These are phyloP conservation scores for Camellia oleifera DNA, from an alignment of 179 eudicot species.

Conservation along the genomic window DNA sequence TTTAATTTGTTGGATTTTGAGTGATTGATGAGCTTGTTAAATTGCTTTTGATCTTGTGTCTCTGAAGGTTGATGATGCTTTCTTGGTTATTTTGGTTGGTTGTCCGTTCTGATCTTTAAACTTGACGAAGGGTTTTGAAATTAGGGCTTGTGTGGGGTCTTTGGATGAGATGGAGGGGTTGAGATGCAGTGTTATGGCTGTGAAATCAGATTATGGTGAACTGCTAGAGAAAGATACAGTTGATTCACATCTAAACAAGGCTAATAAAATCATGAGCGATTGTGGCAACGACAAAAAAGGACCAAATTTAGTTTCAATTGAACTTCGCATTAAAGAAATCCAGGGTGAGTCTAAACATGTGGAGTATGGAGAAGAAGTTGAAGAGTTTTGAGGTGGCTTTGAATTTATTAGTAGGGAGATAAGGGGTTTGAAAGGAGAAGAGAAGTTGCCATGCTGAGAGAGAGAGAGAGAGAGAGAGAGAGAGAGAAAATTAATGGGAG, in stretches of 20 bases:
- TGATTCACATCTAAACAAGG: not conserved
- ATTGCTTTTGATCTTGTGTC: not conserved
- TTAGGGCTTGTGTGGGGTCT: conserved; percentile 6
- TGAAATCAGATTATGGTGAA: not conserved
- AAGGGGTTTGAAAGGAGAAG: too few species aligned
- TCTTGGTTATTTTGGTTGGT: not conserved
- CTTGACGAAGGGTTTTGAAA: not conserved
- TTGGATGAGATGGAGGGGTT: conserved; percentile 44
- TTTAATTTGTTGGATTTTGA: conserved; percentile 6
- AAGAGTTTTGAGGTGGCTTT: not conserved
- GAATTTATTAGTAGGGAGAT: too few species aligned
- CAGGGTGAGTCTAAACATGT: not conserved
- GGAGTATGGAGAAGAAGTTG: not conserved
- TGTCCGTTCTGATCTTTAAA: not conserved
- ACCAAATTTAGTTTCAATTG: conserved; percentile 11
- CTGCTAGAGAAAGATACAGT: not conserved
- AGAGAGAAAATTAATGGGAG: too few species aligned
- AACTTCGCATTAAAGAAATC: not conserved
- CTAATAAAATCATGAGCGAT: not conserved
- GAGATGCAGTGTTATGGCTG: conserved; percentile 37
- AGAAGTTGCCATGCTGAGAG: too few species aligned
- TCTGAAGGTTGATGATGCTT: not conserved
- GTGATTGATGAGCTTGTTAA: not conserved
- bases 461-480: too few species aligned
- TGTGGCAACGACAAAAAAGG: conserved; percentile 16